Percentiles rank a stretch among this genome's conserved stretches.
Evolutionary conservation across 2,329 filamentous ascomycete species (phyloP).

Genomic region (Apiospora phragmitis): DNA sequence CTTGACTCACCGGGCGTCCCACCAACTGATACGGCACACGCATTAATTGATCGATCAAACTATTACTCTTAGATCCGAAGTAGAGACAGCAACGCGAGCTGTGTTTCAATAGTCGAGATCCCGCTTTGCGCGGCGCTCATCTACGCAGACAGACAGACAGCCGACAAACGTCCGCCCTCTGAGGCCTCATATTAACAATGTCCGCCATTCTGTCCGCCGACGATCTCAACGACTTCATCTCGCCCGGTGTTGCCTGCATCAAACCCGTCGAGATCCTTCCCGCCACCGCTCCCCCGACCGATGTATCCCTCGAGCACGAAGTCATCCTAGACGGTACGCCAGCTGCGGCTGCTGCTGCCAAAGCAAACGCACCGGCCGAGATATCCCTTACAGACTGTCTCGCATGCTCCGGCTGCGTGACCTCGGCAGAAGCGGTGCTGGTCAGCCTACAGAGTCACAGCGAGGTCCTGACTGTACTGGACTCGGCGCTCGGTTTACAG

Average conservation of each 20-base stretch:
- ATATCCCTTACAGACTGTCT: constrained; percentile 97
- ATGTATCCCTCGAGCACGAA: constrained; percentile 63
- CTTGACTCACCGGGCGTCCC: neutral
- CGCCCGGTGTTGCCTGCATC: constrained; percentile 94
- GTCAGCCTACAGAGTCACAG: constrained; percentile 92
- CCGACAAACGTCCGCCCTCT: neutral
- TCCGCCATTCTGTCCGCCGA: constrained; percentile 96
- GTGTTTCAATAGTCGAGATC: neutral
- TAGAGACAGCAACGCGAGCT: neutral
- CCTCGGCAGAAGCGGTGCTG: constrained; percentile 94
- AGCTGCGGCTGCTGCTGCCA: constrained; percentile 51
- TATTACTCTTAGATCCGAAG: neutral
- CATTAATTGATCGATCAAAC: neutral
- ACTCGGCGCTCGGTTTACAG: constrained; percentile 58
- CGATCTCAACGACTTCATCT: constrained; percentile 98
- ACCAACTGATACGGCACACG: neutral
- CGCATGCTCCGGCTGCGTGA: constrained; percentile 96
- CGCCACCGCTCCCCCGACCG: constrained; percentile 48
- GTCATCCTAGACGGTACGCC: constrained; percentile 86
- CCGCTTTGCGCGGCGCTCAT: neutral
- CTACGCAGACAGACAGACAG: neutral
- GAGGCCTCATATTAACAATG: constrained; percentile 59
- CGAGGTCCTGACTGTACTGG: constrained; percentile 83
- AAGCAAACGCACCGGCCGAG: constrained; percentile 70
- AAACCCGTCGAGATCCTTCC: constrained; percentile 95